Evolutionary conservation across 2,329 filamentous ascomycete species (phyloP).

Genomic region (Endoconidiophora polonica): DNA sequence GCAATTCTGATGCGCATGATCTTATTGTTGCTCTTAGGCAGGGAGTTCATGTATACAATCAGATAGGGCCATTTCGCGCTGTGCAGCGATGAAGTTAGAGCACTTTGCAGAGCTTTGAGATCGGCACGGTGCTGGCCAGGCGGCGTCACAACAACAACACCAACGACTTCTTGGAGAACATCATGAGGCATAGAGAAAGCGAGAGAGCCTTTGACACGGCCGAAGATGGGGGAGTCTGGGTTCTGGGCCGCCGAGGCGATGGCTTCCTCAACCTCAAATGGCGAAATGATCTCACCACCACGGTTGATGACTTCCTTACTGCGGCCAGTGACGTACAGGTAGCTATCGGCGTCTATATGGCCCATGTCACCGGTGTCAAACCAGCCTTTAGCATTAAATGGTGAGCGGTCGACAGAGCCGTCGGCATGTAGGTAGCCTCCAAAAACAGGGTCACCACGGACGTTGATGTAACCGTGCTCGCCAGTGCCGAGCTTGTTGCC

Average conservation of each 20-base stretch:
- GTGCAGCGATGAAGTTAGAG: constrained; percentile 30
- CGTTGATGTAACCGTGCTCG: constrained; percentile 29
- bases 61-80: constrained; percentile 35
- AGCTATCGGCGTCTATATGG: constrained; percentile 33
- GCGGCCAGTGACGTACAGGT: constrained; percentile 36
- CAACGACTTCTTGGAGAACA: constrained; percentile 39
- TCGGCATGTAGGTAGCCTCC: constrained; percentile 30
- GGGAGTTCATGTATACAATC: constrained; percentile 36
- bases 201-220: constrained; percentile 31
- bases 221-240: constrained; percentile 26
- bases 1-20: constrained; percentile 36
- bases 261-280: constrained; percentile 41
- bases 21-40: constrained; percentile 41
- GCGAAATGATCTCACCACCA: constrained; percentile 41
- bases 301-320: constrained; percentile 42
- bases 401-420: constrained; percentile 26
- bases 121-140: constrained; percentile 27
- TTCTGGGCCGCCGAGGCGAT: constrained; percentile 30
- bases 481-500: constrained; percentile 17
- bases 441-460: constrained; percentile 35
- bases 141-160: constrained; percentile 33
- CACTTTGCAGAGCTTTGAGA: constrained; percentile 30
- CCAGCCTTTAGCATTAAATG: constrained; percentile 32
- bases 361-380: constrained; percentile 40
- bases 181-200: constrained; percentile 36